Conservation (phyloP, 2,329 filamentous ascomycete species). For the Fusarium equiseti region DNA sequence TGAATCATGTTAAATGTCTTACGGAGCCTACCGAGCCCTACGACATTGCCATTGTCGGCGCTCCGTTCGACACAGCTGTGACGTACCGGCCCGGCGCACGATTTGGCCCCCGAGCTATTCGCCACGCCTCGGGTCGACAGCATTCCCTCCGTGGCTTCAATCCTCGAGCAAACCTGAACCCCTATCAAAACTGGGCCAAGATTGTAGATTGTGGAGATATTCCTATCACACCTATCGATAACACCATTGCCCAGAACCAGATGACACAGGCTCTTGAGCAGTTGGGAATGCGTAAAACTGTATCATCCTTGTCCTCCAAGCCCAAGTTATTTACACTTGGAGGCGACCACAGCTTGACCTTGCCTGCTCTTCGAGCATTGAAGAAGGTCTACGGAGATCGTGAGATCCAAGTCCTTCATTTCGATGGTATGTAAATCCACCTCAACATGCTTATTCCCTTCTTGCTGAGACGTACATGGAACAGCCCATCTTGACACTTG, state of each 20-base stretch:
- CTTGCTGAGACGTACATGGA: not conserved
- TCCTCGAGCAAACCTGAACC: slow-evolving; percentile 83
- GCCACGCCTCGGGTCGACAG: slow-evolving; percentile 84
- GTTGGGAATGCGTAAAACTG: slow-evolving; percentile 63
- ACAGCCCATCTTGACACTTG: slow-evolving; percentile 82
- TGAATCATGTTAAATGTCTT: slow-evolving; percentile 76
- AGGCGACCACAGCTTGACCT: slow-evolving; percentile 78
- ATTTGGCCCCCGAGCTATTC: slow-evolving; percentile 89
- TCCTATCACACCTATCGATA: slow-evolving; percentile 87
- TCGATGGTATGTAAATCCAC: slow-evolving; percentile 61
- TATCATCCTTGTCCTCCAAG: slow-evolving; percentile 51
- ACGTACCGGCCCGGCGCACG: slow-evolving; percentile 73
- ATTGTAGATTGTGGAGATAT: slow-evolving; percentile 93
- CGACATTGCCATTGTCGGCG: slow-evolving; percentile 79
- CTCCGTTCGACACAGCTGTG: slow-evolving; percentile 80
- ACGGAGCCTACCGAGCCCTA: slow-evolving; percentile 71
- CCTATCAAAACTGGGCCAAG: slow-evolving; percentile 83
- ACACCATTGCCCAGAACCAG: slow-evolving; percentile 81
- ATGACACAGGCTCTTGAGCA: slow-evolving; percentile 86
- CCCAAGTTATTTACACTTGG: slow-evolving; percentile 76
- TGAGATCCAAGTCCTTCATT: slow-evolving; percentile 75
- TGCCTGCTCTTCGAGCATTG: slow-evolving; percentile 76
- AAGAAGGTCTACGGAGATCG: slow-evolving; percentile 71
- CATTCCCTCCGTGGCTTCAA: slow-evolving; percentile 84
- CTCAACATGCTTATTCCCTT: not conserved